A percentile compares a stretch with the other conserved stretches of the same genome.
Evolutionary conservation across 129 eudicot species (phyloP).

Genomic region (Lonicera japonica): DNA sequence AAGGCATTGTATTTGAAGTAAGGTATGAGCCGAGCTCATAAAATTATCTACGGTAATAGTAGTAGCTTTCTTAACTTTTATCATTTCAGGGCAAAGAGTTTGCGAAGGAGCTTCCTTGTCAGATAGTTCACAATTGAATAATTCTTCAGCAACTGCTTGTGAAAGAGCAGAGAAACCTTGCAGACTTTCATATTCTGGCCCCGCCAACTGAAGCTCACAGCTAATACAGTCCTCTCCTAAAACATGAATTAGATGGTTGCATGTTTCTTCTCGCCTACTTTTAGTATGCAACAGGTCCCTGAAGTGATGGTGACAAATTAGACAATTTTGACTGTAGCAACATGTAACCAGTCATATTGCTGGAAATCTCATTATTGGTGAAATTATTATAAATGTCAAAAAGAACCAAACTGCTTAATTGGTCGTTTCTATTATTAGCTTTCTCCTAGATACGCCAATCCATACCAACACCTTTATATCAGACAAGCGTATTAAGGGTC

Average conservation of each 20-base stretch:
- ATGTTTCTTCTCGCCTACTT: constrained; percentile 49
- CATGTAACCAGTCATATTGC: too few relatives aligned
- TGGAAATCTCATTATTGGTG: too few relatives aligned
- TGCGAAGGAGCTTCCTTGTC: constrained; percentile 28
- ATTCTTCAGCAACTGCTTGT: constrained; percentile 43
- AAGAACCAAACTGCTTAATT: too few relatives aligned
- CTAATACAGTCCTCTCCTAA: constrained; percentile 74
- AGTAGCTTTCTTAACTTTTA: constrained; percentile 41
- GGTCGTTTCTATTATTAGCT: too few relatives aligned
- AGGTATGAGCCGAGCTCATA: constrained; percentile 68
- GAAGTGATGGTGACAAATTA: constrained; percentile 14
- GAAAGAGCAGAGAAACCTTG: constrained; percentile 51
- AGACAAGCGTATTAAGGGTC: too few relatives aligned
- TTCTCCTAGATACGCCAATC: too few relatives aligned
- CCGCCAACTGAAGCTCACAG: constrained; percentile 80
- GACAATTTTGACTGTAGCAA: neutral
- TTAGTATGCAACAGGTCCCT: constrained; percentile 71
- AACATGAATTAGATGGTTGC: constrained; percentile 43
- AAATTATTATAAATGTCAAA: too few relatives aligned
- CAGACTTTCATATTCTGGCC: constrained; percentile 50
- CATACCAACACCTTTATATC: too few relatives aligned
- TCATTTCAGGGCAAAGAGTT: constrained; percentile 27
- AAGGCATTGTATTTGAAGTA: constrained; percentile 67
- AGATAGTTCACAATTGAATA: constrained; percentile 45
- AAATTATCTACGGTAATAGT: constrained; percentile 53